Percentiles rank a stretch among this genome's conserved stretches.
These are phyloP conservation scores for Eucalyptus sp. DNA, from an alignment of 345 rosid species.

Conservation along the genomic window DNA sequence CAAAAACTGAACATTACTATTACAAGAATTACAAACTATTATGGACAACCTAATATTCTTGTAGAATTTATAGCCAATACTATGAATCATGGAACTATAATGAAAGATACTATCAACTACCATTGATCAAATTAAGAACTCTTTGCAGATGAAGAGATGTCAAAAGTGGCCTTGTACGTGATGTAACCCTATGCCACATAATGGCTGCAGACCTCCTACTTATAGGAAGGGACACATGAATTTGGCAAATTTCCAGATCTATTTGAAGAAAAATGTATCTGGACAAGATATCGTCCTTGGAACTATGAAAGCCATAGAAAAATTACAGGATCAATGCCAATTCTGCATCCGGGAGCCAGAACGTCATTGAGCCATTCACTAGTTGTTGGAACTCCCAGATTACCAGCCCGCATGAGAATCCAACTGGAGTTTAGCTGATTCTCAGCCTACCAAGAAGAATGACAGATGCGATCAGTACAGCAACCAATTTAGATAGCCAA, in stretches of 20 bases:
- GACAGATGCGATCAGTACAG: background rate
- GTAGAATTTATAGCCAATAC: background rate
- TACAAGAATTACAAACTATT: background rate
- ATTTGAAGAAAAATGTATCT: background rate
- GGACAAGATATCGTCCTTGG: background rate
- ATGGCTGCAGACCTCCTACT: background rate
- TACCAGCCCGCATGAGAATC: conserved; percentile 96
- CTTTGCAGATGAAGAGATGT: background rate
- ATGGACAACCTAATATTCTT: background rate
- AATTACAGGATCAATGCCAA: conserved; percentile 95
- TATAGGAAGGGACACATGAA: background rate
- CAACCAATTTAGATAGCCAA: background rate
- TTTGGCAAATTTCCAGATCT: background rate
- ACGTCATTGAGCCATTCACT: conserved; percentile 86
- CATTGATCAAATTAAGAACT: background rate
- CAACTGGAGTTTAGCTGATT: conserved; percentile 70
- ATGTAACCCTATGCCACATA: background rate
- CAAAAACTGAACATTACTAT: background rate
- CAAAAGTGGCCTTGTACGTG: background rate
- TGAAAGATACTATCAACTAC: background rate
- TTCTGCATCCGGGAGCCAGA: conserved; percentile 76
- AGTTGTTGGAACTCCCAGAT: conserved; percentile 73
- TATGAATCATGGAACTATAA: background rate
- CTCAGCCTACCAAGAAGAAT: conserved; percentile 51
- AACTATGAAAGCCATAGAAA: conserved; percentile 11